phyloP scores from a whole-genome alignment of 164 flowering plant species.

The Houttuynia cordata region DNA sequence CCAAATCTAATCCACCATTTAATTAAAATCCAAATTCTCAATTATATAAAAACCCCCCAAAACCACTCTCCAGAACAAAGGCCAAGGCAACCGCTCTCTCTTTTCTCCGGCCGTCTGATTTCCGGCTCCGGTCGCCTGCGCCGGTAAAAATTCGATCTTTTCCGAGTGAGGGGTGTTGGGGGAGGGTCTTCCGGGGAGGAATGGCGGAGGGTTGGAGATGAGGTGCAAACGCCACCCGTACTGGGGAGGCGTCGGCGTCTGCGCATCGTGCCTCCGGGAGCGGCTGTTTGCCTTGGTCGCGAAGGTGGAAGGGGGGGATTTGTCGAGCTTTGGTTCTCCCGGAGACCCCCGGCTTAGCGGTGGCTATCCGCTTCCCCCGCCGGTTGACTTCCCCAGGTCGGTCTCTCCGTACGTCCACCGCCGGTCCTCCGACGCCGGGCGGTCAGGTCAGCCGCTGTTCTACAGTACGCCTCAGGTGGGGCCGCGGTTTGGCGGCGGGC shows the following conservation, averaged over 20 bases:
- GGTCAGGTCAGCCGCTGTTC: conserved; percentile 21
- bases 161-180: too few species aligned
- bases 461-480: conserved; percentile 73
- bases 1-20: too few species aligned
- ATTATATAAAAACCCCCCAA: too few species aligned
- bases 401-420: conserved; percentile 68
- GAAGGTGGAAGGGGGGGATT: conserved; percentile 16
- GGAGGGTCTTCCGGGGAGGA: background rate
- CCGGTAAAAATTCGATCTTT: too few species aligned
- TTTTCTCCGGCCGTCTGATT: too few species aligned
- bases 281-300: conserved; percentile 53
- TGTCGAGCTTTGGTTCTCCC: background rate
- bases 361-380: conserved; percentile 17
- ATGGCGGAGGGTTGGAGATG: conserved; percentile 22
- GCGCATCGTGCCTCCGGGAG: conserved; percentile 85
- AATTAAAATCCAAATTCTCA: too few species aligned
- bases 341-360: conserved; percentile 17
- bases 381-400: conserved; percentile 64
- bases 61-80: too few species aligned
- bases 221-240: conserved; percentile 64
- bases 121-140: too few species aligned
- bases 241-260: conserved; percentile 73
- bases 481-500: conserved; percentile 14
- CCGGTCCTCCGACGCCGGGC: conserved; percentile 29
- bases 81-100: too few species aligned